These are phyloP conservation scores for Aspergillus bombycis DNA, from an alignment of 2,329 filamentous ascomycete genomes.

Conservation along the genomic window DNA sequence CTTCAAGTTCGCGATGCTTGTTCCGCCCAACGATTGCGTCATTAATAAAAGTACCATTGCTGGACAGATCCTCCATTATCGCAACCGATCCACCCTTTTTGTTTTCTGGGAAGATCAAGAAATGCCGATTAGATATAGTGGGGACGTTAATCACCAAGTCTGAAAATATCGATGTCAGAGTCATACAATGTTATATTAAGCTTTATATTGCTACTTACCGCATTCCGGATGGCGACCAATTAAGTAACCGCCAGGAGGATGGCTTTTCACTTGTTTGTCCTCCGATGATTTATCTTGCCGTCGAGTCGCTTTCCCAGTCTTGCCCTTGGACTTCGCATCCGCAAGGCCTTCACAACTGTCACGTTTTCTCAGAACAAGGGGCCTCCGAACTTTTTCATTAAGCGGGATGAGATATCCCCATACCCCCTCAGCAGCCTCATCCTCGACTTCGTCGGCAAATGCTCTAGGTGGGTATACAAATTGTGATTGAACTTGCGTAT, in stretches of 20 bases:
- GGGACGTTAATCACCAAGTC: conserved; percentile 75
- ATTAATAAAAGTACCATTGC: conserved; percentile 95
- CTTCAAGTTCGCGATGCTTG: conserved; percentile 82
- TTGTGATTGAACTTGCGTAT: conserved; percentile 81
- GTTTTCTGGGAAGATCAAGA: conserved; percentile 60
- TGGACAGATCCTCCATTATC: conserved; percentile 89
- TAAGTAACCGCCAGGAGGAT: conserved; percentile 79
- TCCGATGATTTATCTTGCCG: conserved; percentile 57
- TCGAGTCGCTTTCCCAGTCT: conserved; percentile 46
- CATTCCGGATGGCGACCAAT: conserved; percentile 94
- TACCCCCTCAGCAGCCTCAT: conserved; percentile 82
- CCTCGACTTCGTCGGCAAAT: conserved; percentile 79
- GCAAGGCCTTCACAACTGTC: conserved; percentile 64
- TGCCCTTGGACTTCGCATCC: conserved; percentile 40
- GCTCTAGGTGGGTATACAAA: conserved; percentile 72
- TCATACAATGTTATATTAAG: neutral
- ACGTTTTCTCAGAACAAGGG: conserved; percentile 75
- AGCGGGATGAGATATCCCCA: conserved; percentile 95
- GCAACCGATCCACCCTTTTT: conserved; percentile 63
- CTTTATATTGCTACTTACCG: conserved; percentile 59
- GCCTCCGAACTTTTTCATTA: conserved; percentile 68
- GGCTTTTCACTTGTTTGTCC: conserved; percentile 59
- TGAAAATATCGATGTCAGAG: conserved; percentile 26
- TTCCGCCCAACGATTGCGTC: conserved; percentile 89
- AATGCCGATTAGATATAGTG: conserved; percentile 79